phyloP scores from a whole-genome alignment of 768 basidiomycete species.

The Naganishia antarctica region DNA sequence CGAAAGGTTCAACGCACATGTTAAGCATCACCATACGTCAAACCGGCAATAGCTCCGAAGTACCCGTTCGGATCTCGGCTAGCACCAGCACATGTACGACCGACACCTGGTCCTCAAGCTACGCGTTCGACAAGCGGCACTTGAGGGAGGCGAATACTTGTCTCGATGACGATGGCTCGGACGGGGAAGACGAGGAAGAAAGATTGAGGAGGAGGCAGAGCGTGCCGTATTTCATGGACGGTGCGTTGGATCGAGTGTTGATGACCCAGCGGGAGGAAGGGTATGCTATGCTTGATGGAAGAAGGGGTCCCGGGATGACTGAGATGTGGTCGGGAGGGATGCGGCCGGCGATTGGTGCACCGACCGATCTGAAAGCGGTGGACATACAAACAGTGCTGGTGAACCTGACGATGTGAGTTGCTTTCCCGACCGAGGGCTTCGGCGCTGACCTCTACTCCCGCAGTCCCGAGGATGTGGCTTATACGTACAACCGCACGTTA shows the following conservation, averaged over 20 bases:
- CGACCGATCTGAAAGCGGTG: not conserved
- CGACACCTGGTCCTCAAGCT: slow-evolving; percentile 15
- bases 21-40: not conserved
- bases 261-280: not conserved
- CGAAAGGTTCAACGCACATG: not conserved
- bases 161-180: not conserved
- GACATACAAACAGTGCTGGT: not conserved
- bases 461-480: not conserved
- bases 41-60: slow-evolving; percentile 11
- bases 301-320: too few species aligned
- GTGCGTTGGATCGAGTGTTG: not conserved
- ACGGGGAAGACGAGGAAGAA: not conserved
- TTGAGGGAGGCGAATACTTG: not conserved
- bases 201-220: too few species aligned
- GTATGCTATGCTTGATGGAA: not conserved
- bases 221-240: not conserved
- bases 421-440: not conserved
- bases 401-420: slow-evolving; percentile 14
- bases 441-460: not conserved
- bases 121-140: slow-evolving; percentile 11
- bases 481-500: not conserved
- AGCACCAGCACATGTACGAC: not conserved
- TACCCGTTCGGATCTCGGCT: not conserved
- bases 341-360: not conserved
- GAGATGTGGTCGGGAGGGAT: not conserved